Evolutionary conservation across 352 stramenopile species (phyloP), one percentile per base, ranked within the genome.

Genomic region (Phytophthora litchii): DNA sequence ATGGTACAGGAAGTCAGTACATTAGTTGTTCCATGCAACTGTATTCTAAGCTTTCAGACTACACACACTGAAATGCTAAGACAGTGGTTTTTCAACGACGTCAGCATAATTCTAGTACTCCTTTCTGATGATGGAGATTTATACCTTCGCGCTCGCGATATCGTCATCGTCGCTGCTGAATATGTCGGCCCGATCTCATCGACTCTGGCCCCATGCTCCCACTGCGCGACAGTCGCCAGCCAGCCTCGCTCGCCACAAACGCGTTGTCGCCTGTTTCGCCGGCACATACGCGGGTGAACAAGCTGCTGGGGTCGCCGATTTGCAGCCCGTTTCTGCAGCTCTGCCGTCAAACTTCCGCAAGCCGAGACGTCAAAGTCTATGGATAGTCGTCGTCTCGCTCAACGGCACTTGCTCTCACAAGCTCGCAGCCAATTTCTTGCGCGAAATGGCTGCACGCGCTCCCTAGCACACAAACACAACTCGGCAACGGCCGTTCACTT

Each of bases 341-440:
- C 23, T 27, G 7, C 9, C 17, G 31, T 48, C 38, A 45, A 45
- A 37, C 16, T 23, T 27, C 23, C 23, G 23, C 23, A 27, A 27
- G 23, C 14, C 23, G 7, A 23, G 43, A 16, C 12, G 45, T 51
- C 46, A 53, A 25, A 14, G 29, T 50, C 29, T 59, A 50, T 62
- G 54, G 43, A 42, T 62, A 62, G 54, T 54, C 54, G 54, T 54
- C 43, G 44, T n/a, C 53, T 53, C 53, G 35, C 21, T 46, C 27
- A 3, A 31, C 6, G 27, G 23, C 23, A 27, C 23, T 27, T 27
- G 23, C 23, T 27, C 23, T 27, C 23, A 5, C 23, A 27, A 27
- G 23, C 23, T 3, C n/a, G 23, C 23, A 27, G 23, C 23, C 23
- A 48, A 57, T 47, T 57, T 57, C 49, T 57, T 13, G 38, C 37